These are phyloP conservation scores for Cylindrotheca closterium DNA, from an alignment of 108 stramenopile species.

Conservation along the genomic window DNA sequence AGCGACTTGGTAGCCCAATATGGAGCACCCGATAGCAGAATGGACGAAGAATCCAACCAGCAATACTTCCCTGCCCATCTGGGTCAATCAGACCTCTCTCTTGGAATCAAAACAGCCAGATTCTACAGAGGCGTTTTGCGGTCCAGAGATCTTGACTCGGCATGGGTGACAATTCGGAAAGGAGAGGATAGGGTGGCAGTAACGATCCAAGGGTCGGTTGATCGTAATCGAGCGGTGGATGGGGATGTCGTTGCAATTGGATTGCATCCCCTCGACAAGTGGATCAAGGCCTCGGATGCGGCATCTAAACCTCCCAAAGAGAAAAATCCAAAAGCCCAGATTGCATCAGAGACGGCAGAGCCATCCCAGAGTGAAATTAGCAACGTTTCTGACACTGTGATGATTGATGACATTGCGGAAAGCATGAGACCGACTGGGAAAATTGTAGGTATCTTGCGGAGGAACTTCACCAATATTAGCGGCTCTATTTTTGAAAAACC, in stretches of 20 bases:
- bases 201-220: conserved; percentile 45
- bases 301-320: not conserved
- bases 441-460: conserved; percentile 85
- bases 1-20: conserved; percentile 79
- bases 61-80: conserved; percentile 59
- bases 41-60: conserved; percentile 3
- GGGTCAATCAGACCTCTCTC: conserved; percentile 46
- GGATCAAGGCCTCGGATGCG: conserved; percentile 49
- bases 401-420: conserved; percentile 17
- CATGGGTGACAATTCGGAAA: conserved; percentile 69
- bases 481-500: conserved; percentile 68
- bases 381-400: conserved; percentile 59
- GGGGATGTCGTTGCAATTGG: conserved; percentile 95
- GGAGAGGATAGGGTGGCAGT: conserved; percentile 81
- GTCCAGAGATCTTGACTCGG: conserved; percentile 36
- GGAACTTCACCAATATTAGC: conserved; percentile 75
- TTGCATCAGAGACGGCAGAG: conserved; percentile 72
- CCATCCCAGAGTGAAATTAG: conserved; percentile 58
- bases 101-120: conserved; percentile 59
- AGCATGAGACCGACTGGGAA: conserved; percentile 73
- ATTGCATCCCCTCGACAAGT: conserved; percentile 56
- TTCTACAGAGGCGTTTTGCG: conserved; percentile 74
- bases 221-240: conserved; percentile 94
- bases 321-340: conserved; percentile 39
- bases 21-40: too few relatives aligned